phyloP scores from a whole-genome alignment of 352 stramenopile genomes.

The Globisporangium okanoganense region DNA sequence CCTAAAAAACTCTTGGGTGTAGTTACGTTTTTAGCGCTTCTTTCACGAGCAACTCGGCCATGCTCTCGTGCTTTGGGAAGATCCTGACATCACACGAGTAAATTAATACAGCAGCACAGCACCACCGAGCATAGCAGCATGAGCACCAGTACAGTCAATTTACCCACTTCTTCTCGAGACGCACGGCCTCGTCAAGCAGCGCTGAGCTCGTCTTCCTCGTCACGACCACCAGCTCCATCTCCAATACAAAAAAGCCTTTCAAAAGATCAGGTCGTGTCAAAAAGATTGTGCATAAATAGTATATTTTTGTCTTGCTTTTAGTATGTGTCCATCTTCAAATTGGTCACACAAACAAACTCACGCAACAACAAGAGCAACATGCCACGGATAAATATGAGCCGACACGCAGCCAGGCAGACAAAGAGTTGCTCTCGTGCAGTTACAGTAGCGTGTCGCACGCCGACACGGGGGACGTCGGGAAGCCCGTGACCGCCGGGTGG shows the following conservation, averaged over 20 bases:
- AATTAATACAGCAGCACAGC: not conserved
- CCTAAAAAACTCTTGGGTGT: not conserved
- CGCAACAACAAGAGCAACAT: constrained; percentile 4
- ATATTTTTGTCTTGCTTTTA: constrained; percentile 2
- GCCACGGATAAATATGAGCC: constrained; percentile 8
- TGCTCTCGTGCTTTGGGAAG: constrained; percentile 18
- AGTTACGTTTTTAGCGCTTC: constrained; percentile 13
- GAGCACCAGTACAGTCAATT: no score
- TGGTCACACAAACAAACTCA: not conserved
- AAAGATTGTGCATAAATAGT: not conserved
- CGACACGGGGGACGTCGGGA: constrained; percentile 12
- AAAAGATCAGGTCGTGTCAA: not conserved
- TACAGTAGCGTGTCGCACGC: constrained; percentile 4
- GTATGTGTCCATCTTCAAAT: not conserved
- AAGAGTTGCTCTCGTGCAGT: not conserved
- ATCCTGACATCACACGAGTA: not conserved
- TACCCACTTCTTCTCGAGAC: constrained; percentile 16
- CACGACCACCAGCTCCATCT: constrained; percentile 14
- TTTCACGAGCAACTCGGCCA: constrained; percentile 10
- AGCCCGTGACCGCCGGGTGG: constrained; percentile 46
- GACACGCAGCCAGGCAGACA: not conserved
- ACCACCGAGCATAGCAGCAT: no score
- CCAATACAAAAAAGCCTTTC: not conserved
- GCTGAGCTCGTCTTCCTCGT: constrained; percentile 5
- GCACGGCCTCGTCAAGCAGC: constrained; percentile 11